Percentiles rank a stretch among this genome's conserved stretches.
phyloP scores from a whole-genome alignment of 805 yeast genomes.

The Nakazawaea populi region DNA sequence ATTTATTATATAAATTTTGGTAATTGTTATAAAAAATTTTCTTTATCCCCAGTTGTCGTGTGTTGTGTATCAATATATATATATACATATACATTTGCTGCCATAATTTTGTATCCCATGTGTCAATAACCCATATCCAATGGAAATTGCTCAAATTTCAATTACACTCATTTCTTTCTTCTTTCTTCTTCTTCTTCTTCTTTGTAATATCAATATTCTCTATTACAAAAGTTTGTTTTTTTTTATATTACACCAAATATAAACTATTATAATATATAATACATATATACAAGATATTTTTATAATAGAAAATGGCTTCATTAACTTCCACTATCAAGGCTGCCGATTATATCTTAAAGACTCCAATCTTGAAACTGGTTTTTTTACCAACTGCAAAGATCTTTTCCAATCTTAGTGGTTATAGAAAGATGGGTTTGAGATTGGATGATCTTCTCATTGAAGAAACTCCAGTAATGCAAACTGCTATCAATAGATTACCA shows the following conservation, averaged over 20 bases:
- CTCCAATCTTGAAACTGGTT: conserved; percentile 72
- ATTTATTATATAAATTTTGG: no score
- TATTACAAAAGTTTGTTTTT: no score
- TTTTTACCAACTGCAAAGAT: conserved; percentile 75
- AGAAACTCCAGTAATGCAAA: conserved; percentile 82
- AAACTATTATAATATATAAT: no score
- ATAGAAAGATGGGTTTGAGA: conserved; percentile 91
- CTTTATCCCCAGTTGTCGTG: no score
- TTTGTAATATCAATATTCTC: no score
- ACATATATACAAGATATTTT: no score
- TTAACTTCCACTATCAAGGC: conserved; percentile 66
- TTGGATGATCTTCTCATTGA: conserved; percentile 84
- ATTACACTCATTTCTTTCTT: not conserved
- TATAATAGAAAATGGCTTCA: conserved; percentile 36
- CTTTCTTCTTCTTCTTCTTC: not conserved
- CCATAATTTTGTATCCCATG: no score
- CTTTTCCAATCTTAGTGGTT: conserved; percentile 74
- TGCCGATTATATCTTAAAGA: conserved; percentile 73
- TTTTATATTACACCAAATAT: not conserved
- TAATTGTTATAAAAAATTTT: no score
- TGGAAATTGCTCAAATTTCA: not conserved
- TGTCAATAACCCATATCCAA: not conserved
- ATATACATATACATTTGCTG: no score
- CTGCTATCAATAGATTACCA: conserved; percentile 85
- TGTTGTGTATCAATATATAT: no score